A percentile compares a stretch with the other conserved stretches of the same genome.
Conservation (phyloP, 2,329 filamentous ascomycete genomes). For the Pseudomassariella vexata region DNA sequence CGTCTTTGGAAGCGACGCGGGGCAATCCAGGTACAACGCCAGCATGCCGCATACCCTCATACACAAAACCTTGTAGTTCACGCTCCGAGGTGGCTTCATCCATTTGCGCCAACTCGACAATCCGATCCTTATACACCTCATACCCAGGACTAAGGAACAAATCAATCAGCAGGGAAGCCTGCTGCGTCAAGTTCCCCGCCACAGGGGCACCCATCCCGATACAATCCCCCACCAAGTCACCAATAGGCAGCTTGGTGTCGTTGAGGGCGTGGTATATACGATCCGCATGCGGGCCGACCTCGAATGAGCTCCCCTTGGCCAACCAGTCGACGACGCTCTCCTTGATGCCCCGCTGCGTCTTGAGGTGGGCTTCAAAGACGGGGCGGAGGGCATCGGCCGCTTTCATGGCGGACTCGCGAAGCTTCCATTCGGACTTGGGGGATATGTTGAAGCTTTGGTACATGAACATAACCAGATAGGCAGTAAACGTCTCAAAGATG, state of each 20-base stretch:
- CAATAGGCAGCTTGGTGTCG: conserved; percentile 36
- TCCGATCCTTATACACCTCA: conserved; percentile 43
- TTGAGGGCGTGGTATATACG: conserved; percentile 44
- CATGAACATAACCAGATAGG: conserved; percentile 37
- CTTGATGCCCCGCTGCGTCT: conserved; percentile 34
- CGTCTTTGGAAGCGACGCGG: conserved; percentile 38
- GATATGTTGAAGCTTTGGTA: conserved; percentile 50
- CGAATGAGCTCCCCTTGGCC: conserved; percentile 40
- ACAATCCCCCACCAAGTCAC: conserved; percentile 42
- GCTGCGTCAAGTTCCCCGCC: conserved; percentile 45
- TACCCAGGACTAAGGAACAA: conserved; percentile 44
- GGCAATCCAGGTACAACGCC: conserved; percentile 45
- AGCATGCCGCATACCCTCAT: conserved; percentile 48
- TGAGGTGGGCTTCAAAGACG: conserved; percentile 37
- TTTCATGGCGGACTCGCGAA: conserved; percentile 37
- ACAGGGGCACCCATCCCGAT: conserved; percentile 43
- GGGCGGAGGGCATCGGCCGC: conserved; percentile 28
- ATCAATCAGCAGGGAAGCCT: conserved; percentile 46
- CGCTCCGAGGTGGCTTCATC: conserved; percentile 32
- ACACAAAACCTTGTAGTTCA: conserved; percentile 47
- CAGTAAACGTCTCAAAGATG: conserved; percentile 37
- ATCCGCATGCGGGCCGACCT: conserved; percentile 43
- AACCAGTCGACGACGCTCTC: conserved; percentile 39
- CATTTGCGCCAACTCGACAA: conserved; percentile 41
- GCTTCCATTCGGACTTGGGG: conserved; percentile 35